Conservation (phyloP, 2,329 filamentous ascomycete species). For the Fusarium domesticum region DNA sequence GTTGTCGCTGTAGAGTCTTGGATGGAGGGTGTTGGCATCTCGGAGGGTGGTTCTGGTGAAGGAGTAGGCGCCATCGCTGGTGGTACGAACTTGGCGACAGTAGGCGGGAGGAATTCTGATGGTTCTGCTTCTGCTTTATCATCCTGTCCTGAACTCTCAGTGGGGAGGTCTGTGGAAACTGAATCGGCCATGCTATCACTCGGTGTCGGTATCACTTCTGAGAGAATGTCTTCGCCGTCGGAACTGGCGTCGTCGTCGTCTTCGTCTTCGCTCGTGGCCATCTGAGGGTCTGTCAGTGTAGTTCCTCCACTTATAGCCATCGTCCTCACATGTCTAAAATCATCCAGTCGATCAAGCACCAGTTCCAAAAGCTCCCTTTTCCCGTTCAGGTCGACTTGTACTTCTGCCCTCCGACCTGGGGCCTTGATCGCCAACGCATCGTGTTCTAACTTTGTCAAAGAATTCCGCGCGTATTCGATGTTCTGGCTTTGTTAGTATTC, state of each 20-base stretch:
- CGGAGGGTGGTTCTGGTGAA: constrained; percentile 6
- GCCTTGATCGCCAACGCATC: constrained; percentile 59
- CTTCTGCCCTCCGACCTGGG: constrained; percentile 55
- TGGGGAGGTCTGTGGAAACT: constrained; percentile 28
- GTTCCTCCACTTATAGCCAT: background rate
- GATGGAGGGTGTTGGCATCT: constrained; percentile 8
- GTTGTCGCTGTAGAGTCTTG: constrained; percentile 33
- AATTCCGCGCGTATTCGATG: constrained; percentile 65
- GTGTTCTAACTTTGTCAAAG: constrained; percentile 70
- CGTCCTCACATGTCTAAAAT: constrained; percentile 59
- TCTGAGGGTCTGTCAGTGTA: constrained; percentile 24
- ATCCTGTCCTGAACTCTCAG: constrained; percentile 20
- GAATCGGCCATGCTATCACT: constrained; percentile 50
- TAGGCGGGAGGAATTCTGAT: constrained; percentile 38
- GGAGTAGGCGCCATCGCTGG: constrained; percentile 8
- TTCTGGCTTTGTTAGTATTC: constrained; percentile 48
- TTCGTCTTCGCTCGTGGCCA: constrained; percentile 32
- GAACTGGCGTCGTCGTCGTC: constrained; percentile 42
- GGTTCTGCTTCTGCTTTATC: constrained; percentile 43
- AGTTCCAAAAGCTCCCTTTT: constrained; percentile 66
- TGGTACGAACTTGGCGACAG: constrained; percentile 11
- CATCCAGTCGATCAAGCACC: constrained; percentile 63
- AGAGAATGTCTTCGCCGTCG: constrained; percentile 57
- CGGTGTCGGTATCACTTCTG: constrained; percentile 52
- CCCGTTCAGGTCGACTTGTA: constrained; percentile 60